Base-by-base conservation (phyloP, 2,329 filamentous ascomycete genomes). In the Zalaria sp. region DNA sequence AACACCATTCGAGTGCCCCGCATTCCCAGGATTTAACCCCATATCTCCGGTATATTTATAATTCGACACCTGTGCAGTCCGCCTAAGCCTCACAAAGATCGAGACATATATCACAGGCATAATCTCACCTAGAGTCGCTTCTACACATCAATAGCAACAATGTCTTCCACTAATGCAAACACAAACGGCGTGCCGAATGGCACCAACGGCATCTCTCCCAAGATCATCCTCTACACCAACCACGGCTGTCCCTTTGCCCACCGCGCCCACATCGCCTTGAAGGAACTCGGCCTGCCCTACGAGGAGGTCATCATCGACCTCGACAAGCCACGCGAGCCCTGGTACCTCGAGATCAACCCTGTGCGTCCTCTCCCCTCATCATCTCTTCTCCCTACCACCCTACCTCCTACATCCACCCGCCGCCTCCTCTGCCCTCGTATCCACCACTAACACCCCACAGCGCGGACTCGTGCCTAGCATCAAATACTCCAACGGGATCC, bases 291-390 rank as follows among this genome's bases (percentile, higher is more conserved):
- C 4, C 51, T 61, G 4, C 52, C 60, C 1, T 61, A 59, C 41
- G 59, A 62, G 44, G 52, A 53, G 32, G 57, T 61, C 47, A 54
- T 60, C 36, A 82, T 93, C 51, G 81, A 89, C 57, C 69, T 91
- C 37, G 60, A 64, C 50, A 71, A 61, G 6, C 83, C 84, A 0
- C 76, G 84, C 7, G 77, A 81, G 28, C 66, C 73, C 31, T 83
- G 79, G 68, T 91, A 89, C 56, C 71, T 89, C 5, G 66, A 79
- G 40, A 64, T 91, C 56, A 88, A 89, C 64, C 82, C 83, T 8
- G 29, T 32, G 7, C 7, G 29, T 32, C 18, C 18, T 18, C 18
- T 18, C 18, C 18, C 18, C 18, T 18, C 18, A 18, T 18, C 18
- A 18, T 18, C 18, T 18, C 18, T 18, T 18, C 18, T 18, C 18